phyloP scores from a whole-genome alignment of 2,329 filamentous ascomycete genomes.

The Diplodia corticola region DNA sequence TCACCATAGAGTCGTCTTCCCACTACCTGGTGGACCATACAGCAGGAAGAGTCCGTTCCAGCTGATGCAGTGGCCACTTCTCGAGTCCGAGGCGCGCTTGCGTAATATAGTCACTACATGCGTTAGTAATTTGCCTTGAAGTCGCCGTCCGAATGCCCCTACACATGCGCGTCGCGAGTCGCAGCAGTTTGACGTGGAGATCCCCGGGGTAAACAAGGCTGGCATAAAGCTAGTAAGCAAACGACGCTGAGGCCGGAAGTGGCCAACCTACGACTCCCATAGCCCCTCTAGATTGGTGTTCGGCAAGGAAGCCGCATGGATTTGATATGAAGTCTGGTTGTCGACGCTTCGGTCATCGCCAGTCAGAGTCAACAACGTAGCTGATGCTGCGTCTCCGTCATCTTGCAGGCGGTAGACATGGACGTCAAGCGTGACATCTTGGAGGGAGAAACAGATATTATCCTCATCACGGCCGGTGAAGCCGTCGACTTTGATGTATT shows the following conservation, averaged over 20 bases:
- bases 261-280: conserved; percentile 44
- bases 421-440: conserved; percentile 43
- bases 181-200: conserved; percentile 45
- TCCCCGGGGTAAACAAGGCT: conserved; percentile 46
- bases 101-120: conserved; percentile 35
- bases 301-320: conserved; percentile 40
- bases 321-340: conserved; percentile 30
- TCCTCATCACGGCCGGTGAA: conserved; percentile 35
- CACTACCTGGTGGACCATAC: conserved; percentile 47
- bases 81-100: conserved; percentile 35
- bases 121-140: not conserved
- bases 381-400: conserved; percentile 29
- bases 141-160: not conserved
- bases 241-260: no score
- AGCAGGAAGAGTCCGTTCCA: conserved; percentile 50
- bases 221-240: not conserved
- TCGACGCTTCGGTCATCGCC: conserved; percentile 30
- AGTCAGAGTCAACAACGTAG: conserved; percentile 16
- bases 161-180: conserved; percentile 44
- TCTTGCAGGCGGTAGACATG: conserved; percentile 44
- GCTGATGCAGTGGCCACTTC: conserved; percentile 38
- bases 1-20: conserved; percentile 47
- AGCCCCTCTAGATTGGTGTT: conserved; percentile 42
- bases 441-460: conserved; percentile 29
- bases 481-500: conserved; percentile 41